A percentile compares a stretch with the other conserved stretches of the same genome.
phyloP scores from a whole-genome alignment of 495 filamentous ascomycete genomes.

The Cudoniella acicularis region DNA sequence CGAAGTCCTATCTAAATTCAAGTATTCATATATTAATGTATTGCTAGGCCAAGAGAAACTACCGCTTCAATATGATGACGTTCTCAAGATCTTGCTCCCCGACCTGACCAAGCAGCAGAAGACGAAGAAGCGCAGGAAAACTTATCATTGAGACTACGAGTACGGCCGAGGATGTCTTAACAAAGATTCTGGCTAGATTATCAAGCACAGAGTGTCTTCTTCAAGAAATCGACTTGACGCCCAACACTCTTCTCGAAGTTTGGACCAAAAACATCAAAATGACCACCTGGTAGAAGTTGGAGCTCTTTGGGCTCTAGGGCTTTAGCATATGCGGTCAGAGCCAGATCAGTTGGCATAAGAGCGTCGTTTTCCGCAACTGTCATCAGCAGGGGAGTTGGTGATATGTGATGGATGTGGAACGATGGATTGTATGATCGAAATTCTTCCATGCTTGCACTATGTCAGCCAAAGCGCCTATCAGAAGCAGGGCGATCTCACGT shows the following conservation, averaged over 20 bases:
- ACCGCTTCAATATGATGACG: too few species aligned
- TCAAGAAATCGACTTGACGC: conserved; percentile 27
- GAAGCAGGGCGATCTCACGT: conserved; percentile 21
- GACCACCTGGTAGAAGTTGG: conserved; percentile 24
- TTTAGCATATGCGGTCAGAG: conserved; percentile 21
- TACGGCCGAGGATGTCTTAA: too few species aligned
- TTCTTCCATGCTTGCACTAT: conserved; percentile 25
- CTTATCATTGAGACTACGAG: too few species aligned
- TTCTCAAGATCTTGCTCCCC: too few species aligned
- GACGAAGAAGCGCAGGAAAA: too few species aligned
- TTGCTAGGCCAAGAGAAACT: too few species aligned
- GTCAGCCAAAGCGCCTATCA: conserved; percentile 18
- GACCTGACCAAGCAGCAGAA: too few species aligned
- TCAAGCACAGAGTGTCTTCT: conserved; percentile 8
- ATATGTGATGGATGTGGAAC: conserved; percentile 29
- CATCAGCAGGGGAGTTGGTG: conserved; percentile 36
- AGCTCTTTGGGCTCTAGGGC: conserved; percentile 32
- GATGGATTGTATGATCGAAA: conserved; percentile 29
- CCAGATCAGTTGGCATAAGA: conserved; percentile 14
- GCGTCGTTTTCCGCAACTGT: conserved; percentile 29
- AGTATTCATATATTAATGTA: too few species aligned
- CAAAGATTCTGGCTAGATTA: too few species aligned
- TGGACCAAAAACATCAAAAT: conserved; percentile 30
- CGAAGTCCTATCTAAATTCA: too few species aligned
- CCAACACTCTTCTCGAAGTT: conserved; percentile 21